Evolutionary conservation across 140 eudicot genomes (phyloP).

Genomic region (Oenanthe javanica): DNA sequence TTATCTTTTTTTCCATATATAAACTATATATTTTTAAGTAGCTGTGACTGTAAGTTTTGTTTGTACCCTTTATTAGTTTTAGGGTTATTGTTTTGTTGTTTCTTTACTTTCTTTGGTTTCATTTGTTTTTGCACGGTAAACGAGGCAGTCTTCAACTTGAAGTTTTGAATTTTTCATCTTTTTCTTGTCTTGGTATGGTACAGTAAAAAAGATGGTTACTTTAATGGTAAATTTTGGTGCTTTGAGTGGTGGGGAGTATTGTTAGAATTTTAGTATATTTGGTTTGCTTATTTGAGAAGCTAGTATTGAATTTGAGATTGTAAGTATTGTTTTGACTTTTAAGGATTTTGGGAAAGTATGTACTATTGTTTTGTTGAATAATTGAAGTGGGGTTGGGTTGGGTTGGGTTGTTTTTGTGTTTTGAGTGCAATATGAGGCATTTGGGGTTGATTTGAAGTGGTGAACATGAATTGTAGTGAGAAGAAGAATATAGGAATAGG

Average conservation of each 20-base stretch:
- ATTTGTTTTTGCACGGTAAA: not conserved
- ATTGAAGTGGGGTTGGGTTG: not conserved
- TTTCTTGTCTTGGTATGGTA: not conserved
- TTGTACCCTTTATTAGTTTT: conserved; percentile 15
- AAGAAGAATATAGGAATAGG: conserved; percentile 29
- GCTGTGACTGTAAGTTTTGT: conserved; percentile 26
- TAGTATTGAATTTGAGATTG: not conserved
- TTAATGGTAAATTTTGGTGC: not conserved
- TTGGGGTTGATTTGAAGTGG: conserved; percentile 40
- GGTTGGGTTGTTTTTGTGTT: conserved; percentile 6
- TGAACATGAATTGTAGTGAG: conserved; percentile 68
- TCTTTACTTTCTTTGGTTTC: not conserved
- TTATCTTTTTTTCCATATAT: not conserved
- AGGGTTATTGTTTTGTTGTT: not conserved
- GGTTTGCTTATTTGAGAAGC: conserved; percentile 9
- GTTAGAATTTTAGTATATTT: not conserved
- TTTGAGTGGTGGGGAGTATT: conserved; percentile 1
- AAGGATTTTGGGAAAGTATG: not conserved
- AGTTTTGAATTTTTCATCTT: not conserved
- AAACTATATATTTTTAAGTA: conserved; percentile 8
- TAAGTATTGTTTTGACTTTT: conserved; percentile 10
- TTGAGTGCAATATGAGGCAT: conserved; percentile 36
- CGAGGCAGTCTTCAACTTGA: conserved; percentile 12
- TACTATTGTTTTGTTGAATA: conserved; percentile 4
- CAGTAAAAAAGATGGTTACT: not conserved